Percentiles rank a stretch among this genome's conserved stretches.
phyloP scores from a whole-genome alignment of 164 flowering plant genomes.

The Warburgia ugandensis region DNA sequence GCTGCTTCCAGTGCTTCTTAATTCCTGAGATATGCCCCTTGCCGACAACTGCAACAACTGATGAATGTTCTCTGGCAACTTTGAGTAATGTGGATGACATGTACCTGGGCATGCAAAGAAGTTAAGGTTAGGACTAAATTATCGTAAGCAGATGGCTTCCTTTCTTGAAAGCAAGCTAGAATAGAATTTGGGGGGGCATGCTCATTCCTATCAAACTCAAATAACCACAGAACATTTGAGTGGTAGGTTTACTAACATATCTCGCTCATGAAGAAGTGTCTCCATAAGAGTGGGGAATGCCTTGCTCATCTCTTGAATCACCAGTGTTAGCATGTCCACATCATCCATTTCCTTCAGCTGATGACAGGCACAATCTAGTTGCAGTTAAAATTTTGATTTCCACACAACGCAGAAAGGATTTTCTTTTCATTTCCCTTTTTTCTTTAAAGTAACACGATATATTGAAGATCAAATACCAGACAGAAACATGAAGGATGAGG shows the following conservation, averaged over 20 bases:
- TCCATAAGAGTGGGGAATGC: conserved; percentile 81
- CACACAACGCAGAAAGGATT: too few relatives aligned
- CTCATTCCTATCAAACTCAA: too few relatives aligned
- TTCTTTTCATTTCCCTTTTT: too few relatives aligned
- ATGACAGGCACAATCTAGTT: conserved; percentile 10
- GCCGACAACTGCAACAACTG: conserved; percentile 97
- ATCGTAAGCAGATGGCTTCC: not conserved
- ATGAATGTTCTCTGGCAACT: conserved; percentile 64
- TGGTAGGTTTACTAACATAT: conserved; percentile 64
- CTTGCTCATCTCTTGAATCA: conserved; percentile 97
- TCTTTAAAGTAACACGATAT: too few relatives aligned
- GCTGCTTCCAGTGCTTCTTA: conserved; percentile 79
- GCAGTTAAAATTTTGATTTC: not conserved
- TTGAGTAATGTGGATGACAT: conserved; percentile 66
- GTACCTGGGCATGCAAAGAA: conserved; percentile 37
- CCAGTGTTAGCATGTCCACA: conserved; percentile 78
- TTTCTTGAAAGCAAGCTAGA: not conserved
- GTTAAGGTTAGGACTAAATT: not conserved
- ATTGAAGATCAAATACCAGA: too few relatives aligned
- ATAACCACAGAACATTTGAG: too few relatives aligned
- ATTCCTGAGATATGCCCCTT: conserved; percentile 92
- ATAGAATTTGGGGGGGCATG: too few relatives aligned
- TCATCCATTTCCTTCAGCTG: conserved; percentile 93
- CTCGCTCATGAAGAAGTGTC: conserved; percentile 90
- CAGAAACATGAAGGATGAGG: too few relatives aligned